These are phyloP conservation scores for Pythium sp. DNA, from an alignment of 352 stramenopile species.

Conservation along the genomic window DNA sequence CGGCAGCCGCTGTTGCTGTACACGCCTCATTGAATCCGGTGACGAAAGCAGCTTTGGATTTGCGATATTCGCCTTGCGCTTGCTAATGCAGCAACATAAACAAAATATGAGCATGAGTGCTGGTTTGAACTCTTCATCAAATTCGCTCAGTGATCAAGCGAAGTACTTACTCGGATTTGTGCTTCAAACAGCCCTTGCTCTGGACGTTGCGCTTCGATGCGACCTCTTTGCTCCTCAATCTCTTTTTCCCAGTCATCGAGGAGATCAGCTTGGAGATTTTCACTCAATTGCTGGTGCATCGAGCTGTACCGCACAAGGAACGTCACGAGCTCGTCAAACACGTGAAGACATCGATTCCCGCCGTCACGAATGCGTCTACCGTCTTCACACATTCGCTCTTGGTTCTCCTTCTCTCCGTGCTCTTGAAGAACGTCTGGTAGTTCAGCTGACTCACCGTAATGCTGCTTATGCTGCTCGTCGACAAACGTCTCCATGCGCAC, in stretches of 20 bases:
- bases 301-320: constrained; percentile 30
- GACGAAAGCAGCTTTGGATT: background rate
- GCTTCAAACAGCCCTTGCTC: background rate
- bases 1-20: background rate
- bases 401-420: background rate
- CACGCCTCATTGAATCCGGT: background rate
- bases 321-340: constrained; percentile 31
- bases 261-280: constrained; percentile 9
- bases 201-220: background rate
- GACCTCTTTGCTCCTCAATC: background rate
- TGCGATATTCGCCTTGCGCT: background rate
- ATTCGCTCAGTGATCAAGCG: background rate
- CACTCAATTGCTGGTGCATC: constrained; percentile 27
- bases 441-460: background rate
- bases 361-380: background rate
- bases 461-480: background rate
- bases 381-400: background rate
- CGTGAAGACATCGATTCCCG: constrained; percentile 19
- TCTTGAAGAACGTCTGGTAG: background rate
- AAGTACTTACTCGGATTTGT: background rate
- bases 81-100: background rate
- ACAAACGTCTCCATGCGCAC: background rate
- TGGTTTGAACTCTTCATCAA: background rate
- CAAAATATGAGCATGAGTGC: background rate
- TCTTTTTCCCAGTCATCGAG: constrained; percentile 14